Evolutionary conservation across 2,329 filamentous ascomycete species (phyloP).

Genomic region (Pestalotiopsis sp.): DNA sequence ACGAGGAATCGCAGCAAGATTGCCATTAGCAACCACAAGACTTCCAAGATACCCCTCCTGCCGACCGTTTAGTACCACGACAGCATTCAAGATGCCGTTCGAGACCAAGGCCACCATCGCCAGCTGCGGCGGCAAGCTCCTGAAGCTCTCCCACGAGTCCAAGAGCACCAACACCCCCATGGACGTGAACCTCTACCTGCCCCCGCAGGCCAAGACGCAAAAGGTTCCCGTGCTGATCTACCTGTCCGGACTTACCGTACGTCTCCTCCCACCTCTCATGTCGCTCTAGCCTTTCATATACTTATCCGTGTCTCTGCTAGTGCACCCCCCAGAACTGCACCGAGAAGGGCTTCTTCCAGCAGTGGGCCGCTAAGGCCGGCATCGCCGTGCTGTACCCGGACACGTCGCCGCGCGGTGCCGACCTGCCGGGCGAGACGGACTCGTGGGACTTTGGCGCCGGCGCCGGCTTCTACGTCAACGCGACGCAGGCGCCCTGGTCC

Average conservation of each 20-base stretch:
- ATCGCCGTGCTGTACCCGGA: slow-evolving; percentile 96
- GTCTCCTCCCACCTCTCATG: background rate
- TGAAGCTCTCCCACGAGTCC: slow-evolving; percentile 90
- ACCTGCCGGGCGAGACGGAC: slow-evolving; percentile 83
- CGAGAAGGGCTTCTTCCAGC: slow-evolving; percentile 89
- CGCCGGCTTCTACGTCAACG: slow-evolving; percentile 94
- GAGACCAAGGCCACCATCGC: slow-evolving; percentile 87
- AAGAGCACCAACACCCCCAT: slow-evolving; percentile 82
- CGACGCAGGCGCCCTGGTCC: slow-evolving; percentile 73
- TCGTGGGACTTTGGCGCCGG: slow-evolving; percentile 89
- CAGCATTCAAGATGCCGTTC: slow-evolving; percentile 68
- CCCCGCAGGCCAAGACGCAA: slow-evolving; percentile 64
- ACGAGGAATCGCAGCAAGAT: background rate
- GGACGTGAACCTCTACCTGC: slow-evolving; percentile 90
- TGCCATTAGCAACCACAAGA: background rate
- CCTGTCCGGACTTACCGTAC: slow-evolving; percentile 79
- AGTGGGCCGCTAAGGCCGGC: slow-evolving; percentile 74
- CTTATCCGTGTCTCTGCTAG: background rate
- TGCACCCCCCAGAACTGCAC: slow-evolving; percentile 89
- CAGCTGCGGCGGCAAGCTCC: slow-evolving; percentile 90
- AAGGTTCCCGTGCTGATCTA: slow-evolving; percentile 89
- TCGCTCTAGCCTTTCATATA: background rate
- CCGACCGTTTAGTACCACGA: background rate
- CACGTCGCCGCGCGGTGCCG: slow-evolving; percentile 85
- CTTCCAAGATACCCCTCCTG: background rate